Conservation (phyloP, 495 filamentous ascomycete genomes). For the Letharia columbiana region DNA sequence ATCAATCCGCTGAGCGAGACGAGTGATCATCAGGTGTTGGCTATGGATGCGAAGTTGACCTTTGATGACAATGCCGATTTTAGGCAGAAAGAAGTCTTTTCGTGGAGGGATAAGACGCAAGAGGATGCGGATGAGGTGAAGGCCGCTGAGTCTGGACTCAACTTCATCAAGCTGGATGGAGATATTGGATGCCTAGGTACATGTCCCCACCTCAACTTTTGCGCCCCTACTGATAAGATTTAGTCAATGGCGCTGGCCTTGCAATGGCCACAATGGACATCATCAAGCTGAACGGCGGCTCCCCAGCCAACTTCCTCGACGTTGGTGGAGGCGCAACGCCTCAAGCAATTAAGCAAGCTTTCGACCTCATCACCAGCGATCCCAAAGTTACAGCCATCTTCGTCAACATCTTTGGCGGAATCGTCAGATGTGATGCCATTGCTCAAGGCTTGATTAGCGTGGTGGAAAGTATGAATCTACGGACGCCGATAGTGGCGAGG, state of each 20-base stretch:
- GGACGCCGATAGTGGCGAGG: slow-evolving; percentile 91
- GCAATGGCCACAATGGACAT: slow-evolving; percentile 99
- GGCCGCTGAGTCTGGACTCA: slow-evolving; percentile 82
- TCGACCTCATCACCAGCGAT: slow-evolving; percentile 96
- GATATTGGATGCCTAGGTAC: slow-evolving; percentile 88
- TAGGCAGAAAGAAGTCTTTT: slow-evolving; percentile 92
- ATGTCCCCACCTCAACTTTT: neutral
- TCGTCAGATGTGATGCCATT: slow-evolving; percentile 96
- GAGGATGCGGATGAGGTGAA: slow-evolving; percentile 97
- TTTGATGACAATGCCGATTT: slow-evolving; percentile 99
- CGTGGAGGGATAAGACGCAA: slow-evolving; percentile 85
- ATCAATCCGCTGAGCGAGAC: slow-evolving; percentile 98
- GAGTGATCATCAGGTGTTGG: slow-evolving; percentile 90
- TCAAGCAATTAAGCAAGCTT: slow-evolving; percentile 91
- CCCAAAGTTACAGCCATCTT: slow-evolving; percentile 98
- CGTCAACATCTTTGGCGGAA: slow-evolving; percentile 99
- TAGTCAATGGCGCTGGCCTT: slow-evolving; percentile 93
- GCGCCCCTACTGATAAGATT: slow-evolving; percentile 23
- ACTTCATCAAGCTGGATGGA: slow-evolving; percentile 99
- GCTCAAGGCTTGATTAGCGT: slow-evolving; percentile 92
- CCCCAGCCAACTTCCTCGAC: slow-evolving; percentile 96
- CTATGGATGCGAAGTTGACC: slow-evolving; percentile 96
- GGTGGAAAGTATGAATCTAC: slow-evolving; percentile 84
- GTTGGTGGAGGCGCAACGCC: slow-evolving; percentile 96
- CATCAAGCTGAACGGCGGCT: slow-evolving; percentile 97